These are phyloP conservation scores for Arthroderma sp. DNA, from an alignment of 2,329 filamentous ascomycete species.

Conservation along the genomic window DNA sequence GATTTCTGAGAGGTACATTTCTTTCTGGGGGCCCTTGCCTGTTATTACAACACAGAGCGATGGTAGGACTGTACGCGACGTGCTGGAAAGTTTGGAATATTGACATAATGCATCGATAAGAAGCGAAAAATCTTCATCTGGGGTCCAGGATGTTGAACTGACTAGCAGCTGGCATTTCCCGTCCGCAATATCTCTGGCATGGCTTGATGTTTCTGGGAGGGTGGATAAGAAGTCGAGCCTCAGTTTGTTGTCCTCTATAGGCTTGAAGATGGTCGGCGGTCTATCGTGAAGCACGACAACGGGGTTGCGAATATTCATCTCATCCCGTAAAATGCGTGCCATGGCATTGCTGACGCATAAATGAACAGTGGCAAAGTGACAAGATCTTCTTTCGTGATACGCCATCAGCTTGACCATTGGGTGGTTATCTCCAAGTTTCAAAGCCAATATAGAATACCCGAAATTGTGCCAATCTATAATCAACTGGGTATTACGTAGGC, in stretches of 20 bases:
- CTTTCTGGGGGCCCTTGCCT: conserved; percentile 77
- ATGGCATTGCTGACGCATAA: conserved; percentile 86
- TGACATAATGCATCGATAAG: conserved; percentile 67
- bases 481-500: conserved; percentile 64
- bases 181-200: conserved; percentile 46
- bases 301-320: conserved; percentile 52
- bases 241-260: conserved; percentile 39
- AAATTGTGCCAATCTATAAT: conserved; percentile 99
- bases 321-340: conserved; percentile 54
- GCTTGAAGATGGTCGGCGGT: conserved; percentile 69
- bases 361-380: conserved; percentile 56
- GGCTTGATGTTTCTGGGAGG: conserved; percentile 50
- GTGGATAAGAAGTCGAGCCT: conserved; percentile 49
- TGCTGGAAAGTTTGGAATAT: conserved; percentile 48
- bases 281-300: conserved; percentile 72
- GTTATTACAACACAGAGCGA: conserved; percentile 80
- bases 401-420: conserved; percentile 66
- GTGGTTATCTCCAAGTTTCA: conserved; percentile 50
- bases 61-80: conserved; percentile 40
- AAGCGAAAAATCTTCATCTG: conserved; percentile 87
- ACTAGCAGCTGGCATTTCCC: conserved; percentile 59
- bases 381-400: conserved; percentile 62
- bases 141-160: conserved; percentile 92
- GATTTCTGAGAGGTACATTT: conserved; percentile 58
- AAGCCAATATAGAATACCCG: conserved; percentile 78